Base-by-base conservation (phyloP, 352 stramenopile genomes). In the Peronosclerospora sorghi region DNA sequence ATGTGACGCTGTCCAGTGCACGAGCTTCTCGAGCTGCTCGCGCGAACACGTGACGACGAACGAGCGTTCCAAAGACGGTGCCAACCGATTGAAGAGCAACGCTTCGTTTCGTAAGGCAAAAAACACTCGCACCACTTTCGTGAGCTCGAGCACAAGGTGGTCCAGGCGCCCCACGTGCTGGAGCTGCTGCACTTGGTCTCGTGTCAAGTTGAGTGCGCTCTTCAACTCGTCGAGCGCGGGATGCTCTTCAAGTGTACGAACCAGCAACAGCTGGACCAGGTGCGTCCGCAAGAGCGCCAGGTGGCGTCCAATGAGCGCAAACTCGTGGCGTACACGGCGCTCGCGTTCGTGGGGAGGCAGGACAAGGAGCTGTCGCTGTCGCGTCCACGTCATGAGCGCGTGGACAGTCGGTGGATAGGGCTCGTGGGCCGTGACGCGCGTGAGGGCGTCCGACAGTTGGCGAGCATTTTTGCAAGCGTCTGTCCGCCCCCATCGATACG, bases 401-500 rank as follows among this genome's bases (percentile, higher is more conserved):
- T 18, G 64, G 73, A 70, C 73, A 86, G 43, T 83, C 73, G 39
- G 59, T 64, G 58, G n/a, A n/a, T n/a, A n/a, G n/a, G n/a, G n/a
- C n/a, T n/a, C n/a, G n/a, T n/a, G n/a, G n/a, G n/a, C n/a, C n/a
- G n/a, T n/a, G n/a, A n/a, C n/a, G n/a, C n/a, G n/a, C n/a, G 60
- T 0, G 73, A 79, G 28, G 79, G 67, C 15, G 62, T 56, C 26
- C 59, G 71, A 18, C 69, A 56, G 20, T 70, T 30, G 0, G 60
- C 44, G 0, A 69, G 62, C 17, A 78, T 75, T 0, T 52, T 65
- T 8, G 59, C 66, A 7, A 56, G 65, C 10, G 63, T 78, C 18
- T 86, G 40, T 17, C 79, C n/a, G n/a, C n/a, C n/a, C 80, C 78
- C 78, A 93, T 34, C 54, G 70, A 49, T 90, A 87, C 20, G 72